Evolutionary conservation across 371 early-diverging fungal genomes (phyloP), one percentile per base, ranked within the genome.

Genomic region (Circinella minor): DNA sequence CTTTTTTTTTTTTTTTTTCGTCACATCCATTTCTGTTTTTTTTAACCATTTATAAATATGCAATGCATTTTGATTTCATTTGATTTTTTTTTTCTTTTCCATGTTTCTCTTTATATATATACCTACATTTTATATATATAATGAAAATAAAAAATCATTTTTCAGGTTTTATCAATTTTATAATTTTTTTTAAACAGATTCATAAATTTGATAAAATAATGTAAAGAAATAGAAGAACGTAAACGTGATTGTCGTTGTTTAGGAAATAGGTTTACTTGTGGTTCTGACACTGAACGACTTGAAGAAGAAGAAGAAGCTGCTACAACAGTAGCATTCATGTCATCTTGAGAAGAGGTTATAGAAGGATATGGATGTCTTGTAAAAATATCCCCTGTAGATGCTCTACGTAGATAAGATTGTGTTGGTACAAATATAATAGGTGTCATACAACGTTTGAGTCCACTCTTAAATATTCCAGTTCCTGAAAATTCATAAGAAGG

Each of bases 401-500:
- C 43, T 14, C 62, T 46, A 2, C 60, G 68, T 49, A 47, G 9
- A 9, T 36, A 61, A 11, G 54, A 5, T 36, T 51, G 27, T 10
- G 60, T 61, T 14, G 43, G 70, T 15, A 70, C 70, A 47, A 70
- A 46, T 18, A 57, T 48, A 9, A 70, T 49, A 0, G 70, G 70
- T 7, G 65, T 65, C 36, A 36, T 36, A 46, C 59, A 64, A 5
- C 65, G 70, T 60, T 64, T 70, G 9, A 70, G 59, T 15, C 60
- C 65, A 49, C 47, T 14, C 36, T 37, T 63, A 34, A 70, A 70
- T 15, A 70, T 65, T 11, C 70, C 70, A 17, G 70, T 64, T 47
- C 70, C 70, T n/a, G 70, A 70, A 20, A 70, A 64, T 36, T 64
- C 65, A 59, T 70, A 57, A 10, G 49, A 27, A 15, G 38, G 57